Evolutionary conservation across 169 alveolate genomes (phyloP), one percentile per base, ranked within the genome.

Genomic region (Plasmodium billcollinsi): DNA sequence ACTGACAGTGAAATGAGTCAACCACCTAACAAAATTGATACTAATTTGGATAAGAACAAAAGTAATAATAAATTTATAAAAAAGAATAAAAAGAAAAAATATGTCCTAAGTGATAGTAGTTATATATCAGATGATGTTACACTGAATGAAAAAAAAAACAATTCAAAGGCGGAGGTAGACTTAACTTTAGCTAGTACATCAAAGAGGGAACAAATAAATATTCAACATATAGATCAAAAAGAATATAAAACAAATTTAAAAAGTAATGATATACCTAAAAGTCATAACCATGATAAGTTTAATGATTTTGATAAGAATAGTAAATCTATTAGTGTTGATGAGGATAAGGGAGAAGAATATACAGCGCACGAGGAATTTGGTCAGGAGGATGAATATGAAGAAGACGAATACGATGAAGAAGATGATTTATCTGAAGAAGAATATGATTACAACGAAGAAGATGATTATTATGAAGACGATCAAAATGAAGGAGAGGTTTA

Each of bases 31-130:
- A 2, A 80, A 50, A 18, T 52, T 14, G 18, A 43, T 9, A 12
- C 12, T 12, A 15, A 33, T n/a, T 47, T 50, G 5, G 29, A 11
- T 26, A 14, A 50, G 12, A 1, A 26, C 20, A 52, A n/a, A 9
- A 15, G 18, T 47, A 58, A 69, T 24, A 11, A 15, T 8, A 50
- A 58, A 20, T 56, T 56, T 33, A 15, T 21, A 24, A 58, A 83
- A n/a, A 56, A 61, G 20, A 62, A 83, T 43, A 54, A 43, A 29
- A 83, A 80, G 45, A 67, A 83, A 56, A 83, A 80, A 39, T 74
- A 74, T 29, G 54, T 74, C 3, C 7, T 74, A 50, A 74, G 71
- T 61, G 88, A 74, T 29, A 59, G 88, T 67, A 74, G 88, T 61
- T 8, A 18, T 61, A 18, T 67, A 11, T 3, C 74, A 6, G 73